Percentiles rank a stretch among this genome's conserved stretches.
Evolutionary conservation across 495 filamentous ascomycete genomes (phyloP).

Genomic region (Hypoxylon intermedium): DNA sequence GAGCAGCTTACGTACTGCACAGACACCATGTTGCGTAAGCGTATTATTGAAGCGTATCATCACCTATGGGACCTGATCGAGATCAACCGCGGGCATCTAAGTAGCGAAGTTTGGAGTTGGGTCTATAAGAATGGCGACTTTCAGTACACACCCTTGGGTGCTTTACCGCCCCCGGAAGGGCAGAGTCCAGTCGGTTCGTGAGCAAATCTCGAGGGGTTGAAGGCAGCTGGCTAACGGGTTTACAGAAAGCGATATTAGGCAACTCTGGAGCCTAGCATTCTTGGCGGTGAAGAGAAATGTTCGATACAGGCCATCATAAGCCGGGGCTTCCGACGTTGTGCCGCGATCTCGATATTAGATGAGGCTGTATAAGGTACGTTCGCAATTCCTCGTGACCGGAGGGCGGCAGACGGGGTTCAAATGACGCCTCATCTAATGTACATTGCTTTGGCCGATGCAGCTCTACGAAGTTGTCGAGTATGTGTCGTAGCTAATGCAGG

Average conservation of each 20-base stretch:
- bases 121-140: slow-evolving; percentile 58
- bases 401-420: too few relatives aligned
- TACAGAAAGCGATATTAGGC: slow-evolving; percentile 58
- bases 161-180: slow-evolving; percentile 60
- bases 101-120: slow-evolving; percentile 71
- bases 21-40: slow-evolving; percentile 53
- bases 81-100: slow-evolving; percentile 58
- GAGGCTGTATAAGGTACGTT: slow-evolving; percentile 10
- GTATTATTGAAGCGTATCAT: slow-evolving; percentile 64
- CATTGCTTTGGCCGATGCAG: too few relatives aligned
- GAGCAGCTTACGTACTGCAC: slow-evolving; percentile 56
- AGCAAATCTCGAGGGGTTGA: not conserved
- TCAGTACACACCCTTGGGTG: slow-evolving; percentile 58
- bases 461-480: too few relatives aligned
- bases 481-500: slow-evolving; percentile 24
- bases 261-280: slow-evolving; percentile 65
- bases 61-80: slow-evolving; percentile 67
- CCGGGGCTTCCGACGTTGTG: not conserved
- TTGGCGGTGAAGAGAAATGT: slow-evolving; percentile 57
- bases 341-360: not conserved
- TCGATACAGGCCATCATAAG: slow-evolving; percentile 5
- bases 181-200: slow-evolving; percentile 44
- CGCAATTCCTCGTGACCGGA: too few relatives aligned
- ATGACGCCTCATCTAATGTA: too few relatives aligned
- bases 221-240: slow-evolving; percentile 12